Evolutionary conservation across 306 rosid species (phyloP).

Genomic region (Vigna hirtella): DNA sequence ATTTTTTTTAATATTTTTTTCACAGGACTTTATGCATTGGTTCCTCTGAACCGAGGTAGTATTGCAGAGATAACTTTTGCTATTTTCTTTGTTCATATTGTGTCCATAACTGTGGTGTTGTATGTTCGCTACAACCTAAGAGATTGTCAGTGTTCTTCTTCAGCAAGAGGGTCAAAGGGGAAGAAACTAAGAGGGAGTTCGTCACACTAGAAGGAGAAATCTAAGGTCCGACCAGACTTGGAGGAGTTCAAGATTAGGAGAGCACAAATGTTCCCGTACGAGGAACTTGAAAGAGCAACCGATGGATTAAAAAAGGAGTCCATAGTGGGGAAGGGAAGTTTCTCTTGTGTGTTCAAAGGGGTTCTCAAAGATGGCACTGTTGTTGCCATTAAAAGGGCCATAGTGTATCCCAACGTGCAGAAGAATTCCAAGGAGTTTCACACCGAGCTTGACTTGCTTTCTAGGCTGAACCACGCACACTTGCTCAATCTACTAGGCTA

Average conservation of each 20-base stretch:
- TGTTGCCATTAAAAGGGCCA: conserved; percentile 11
- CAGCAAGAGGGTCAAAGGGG: not conserved
- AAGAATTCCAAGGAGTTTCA: conserved; percentile 25
- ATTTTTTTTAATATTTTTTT: no score
- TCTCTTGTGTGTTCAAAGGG: conserved; percentile 9
- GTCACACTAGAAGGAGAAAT: conserved; percentile 16
- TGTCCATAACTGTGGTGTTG: not conserved
- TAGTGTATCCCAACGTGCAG: conserved; percentile 19
- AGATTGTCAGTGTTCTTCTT: conserved; percentile 13
- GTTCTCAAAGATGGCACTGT: conserved; percentile 11
- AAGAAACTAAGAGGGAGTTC: conserved; percentile 7
- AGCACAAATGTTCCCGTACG: conserved; percentile 11
- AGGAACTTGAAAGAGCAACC: conserved; percentile 20
- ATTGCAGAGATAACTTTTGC: conserved; percentile 21
- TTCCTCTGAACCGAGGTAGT: no score
- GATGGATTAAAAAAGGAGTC: conserved; percentile 14
- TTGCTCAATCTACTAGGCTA: conserved; percentile 17
- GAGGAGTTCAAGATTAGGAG: conserved; percentile 21
- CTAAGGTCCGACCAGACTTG: conserved; percentile 12
- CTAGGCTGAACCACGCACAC: conserved; percentile 20
- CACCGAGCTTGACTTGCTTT: conserved; percentile 17
- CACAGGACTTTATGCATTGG: no score
- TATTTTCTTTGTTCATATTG: conserved; percentile 13
- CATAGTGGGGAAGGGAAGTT: conserved; percentile 23
- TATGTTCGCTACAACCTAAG: conserved; percentile 15